These are phyloP conservation scores for Pyrus pyrifolia DNA, from an alignment of 306 rosid genomes.

Conservation along the genomic window DNA sequence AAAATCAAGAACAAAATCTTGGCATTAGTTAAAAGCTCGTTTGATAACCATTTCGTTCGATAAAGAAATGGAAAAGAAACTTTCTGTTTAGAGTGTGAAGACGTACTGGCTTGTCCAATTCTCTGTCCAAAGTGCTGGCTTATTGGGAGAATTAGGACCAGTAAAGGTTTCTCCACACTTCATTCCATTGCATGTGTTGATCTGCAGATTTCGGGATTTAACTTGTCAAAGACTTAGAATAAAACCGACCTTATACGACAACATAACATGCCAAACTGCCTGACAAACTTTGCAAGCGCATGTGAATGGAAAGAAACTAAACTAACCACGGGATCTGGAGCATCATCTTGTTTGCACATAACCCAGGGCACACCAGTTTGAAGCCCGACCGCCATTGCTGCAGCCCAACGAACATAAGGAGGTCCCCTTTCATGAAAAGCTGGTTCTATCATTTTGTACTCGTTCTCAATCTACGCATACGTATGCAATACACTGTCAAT, in stretches of 20 bases:
- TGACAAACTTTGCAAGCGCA: neutral
- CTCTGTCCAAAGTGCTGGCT: conserved; percentile 89
- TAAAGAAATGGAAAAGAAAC: neutral
- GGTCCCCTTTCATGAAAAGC: conserved; percentile 55
- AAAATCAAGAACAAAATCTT: neutral
- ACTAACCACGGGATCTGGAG: conserved; percentile 78
- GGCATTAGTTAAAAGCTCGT: neutral
- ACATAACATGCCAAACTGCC: neutral
- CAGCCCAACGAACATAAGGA: conserved; percentile 78
- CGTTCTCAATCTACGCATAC: conserved; percentile 74
- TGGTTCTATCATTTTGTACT: conserved; percentile 46
- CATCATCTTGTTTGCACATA: conserved; percentile 90
- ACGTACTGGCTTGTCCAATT: conserved; percentile 91
- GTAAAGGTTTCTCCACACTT: conserved; percentile 62
- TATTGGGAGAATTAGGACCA: conserved; percentile 84
- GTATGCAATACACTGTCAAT: neutral
- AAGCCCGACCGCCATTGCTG: conserved; percentile 66
- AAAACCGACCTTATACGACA: neutral
- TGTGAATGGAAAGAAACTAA: neutral
- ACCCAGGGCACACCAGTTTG: conserved; percentile 88
- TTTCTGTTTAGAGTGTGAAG: neutral
- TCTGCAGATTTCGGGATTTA: conserved; percentile 22
- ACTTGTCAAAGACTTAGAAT: neutral
- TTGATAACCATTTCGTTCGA: too few species aligned
- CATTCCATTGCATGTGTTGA: conserved; percentile 71